Evolutionary conservation across 2,329 filamentous ascomycete genomes (phyloP).

Genomic region (Colletotrichum graminicola): DNA sequence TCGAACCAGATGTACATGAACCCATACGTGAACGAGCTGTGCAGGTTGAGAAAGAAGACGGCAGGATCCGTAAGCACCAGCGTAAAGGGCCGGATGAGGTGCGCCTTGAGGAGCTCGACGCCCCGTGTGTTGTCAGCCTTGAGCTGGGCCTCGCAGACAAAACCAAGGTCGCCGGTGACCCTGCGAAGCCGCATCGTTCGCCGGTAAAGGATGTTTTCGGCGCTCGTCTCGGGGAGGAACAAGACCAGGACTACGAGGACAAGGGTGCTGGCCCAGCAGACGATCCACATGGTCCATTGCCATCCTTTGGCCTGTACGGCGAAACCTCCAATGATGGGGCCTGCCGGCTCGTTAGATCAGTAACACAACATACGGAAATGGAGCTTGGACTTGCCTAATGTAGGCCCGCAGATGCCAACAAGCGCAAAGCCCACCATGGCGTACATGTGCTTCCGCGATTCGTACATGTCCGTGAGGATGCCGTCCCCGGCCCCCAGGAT

Average conservation of each 20-base stretch:
- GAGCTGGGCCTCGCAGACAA: slow-evolving; percentile 37
- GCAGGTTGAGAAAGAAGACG: slow-evolving; percentile 30
- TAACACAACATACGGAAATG: too few species aligned
- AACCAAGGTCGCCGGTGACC: slow-evolving; percentile 37
- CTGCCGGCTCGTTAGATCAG: background rate
- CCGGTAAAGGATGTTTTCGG: slow-evolving; percentile 44
- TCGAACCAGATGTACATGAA: slow-evolving; percentile 42
- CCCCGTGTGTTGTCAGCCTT: slow-evolving; percentile 33
- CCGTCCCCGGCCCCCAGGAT: slow-evolving; percentile 28
- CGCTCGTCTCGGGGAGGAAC: slow-evolving; percentile 45
- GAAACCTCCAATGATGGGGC: slow-evolving; percentile 37
- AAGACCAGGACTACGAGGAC: slow-evolving; percentile 44
- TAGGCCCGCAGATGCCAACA: slow-evolving; percentile 32
- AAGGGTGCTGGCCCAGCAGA: slow-evolving; percentile 40
- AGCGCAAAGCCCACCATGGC: slow-evolving; percentile 24
- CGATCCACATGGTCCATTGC: slow-evolving; percentile 45
- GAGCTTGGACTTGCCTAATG: slow-evolving; percentile 9
- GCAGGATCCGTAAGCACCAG: slow-evolving; percentile 27
- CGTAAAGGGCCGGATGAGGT: slow-evolving; percentile 34
- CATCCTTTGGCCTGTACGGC: slow-evolving; percentile 41
- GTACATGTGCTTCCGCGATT: slow-evolving; percentile 31
- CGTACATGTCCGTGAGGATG: slow-evolving; percentile 27
- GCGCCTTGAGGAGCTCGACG: slow-evolving; percentile 38
- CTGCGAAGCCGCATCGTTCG: slow-evolving; percentile 42
- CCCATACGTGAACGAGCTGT: slow-evolving; percentile 31